Conservation (phyloP, 2,329 filamentous ascomycete genomes). For the Fusarium globosum region DNA sequence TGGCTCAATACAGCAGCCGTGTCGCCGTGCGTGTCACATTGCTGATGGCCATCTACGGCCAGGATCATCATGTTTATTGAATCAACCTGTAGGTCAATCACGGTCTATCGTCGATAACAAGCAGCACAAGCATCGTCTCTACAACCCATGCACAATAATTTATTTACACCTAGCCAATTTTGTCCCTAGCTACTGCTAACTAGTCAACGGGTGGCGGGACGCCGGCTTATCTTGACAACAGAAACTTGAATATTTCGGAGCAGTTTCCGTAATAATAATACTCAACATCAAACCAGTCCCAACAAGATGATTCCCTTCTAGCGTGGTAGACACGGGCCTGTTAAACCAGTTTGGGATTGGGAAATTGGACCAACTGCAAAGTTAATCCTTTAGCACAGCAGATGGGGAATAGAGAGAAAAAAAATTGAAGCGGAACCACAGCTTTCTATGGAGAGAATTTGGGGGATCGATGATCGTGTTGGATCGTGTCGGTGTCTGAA, state of each 20-base stretch:
- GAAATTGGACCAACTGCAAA: slow-evolving; percentile 18
- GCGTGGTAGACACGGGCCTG: slow-evolving; percentile 9
- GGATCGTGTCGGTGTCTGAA: slow-evolving; percentile 17
- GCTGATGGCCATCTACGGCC: not conserved
- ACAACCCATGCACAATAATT: not conserved
- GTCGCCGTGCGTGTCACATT: not conserved
- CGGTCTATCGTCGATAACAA: not conserved
- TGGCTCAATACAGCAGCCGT: not conserved
- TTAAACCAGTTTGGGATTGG: slow-evolving; percentile 16
- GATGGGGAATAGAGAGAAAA: slow-evolving; percentile 12
- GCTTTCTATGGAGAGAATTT: not conserved
- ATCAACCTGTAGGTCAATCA: slow-evolving; percentile 6
- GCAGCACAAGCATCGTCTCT: not conserved
- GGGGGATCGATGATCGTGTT: slow-evolving; percentile 30
- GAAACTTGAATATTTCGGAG: not conserved
- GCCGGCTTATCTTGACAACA: slow-evolving; percentile 31
- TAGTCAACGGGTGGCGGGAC: slow-evolving; percentile 38
- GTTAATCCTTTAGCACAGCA: slow-evolving; percentile 1
- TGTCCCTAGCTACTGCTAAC: not conserved
- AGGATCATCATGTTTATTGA: not conserved
- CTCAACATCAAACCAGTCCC: not conserved
- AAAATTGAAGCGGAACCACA: slow-evolving; percentile 8
- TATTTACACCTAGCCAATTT: not conserved
- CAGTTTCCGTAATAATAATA: not conserved
- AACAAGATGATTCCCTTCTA: slow-evolving; percentile 7